Percentiles rank a stretch among this genome's conserved stretches.
phyloP scores from a whole-genome alignment of 495 filamentous ascomycete genomes.

The Trichocladium uniseriatum region DNA sequence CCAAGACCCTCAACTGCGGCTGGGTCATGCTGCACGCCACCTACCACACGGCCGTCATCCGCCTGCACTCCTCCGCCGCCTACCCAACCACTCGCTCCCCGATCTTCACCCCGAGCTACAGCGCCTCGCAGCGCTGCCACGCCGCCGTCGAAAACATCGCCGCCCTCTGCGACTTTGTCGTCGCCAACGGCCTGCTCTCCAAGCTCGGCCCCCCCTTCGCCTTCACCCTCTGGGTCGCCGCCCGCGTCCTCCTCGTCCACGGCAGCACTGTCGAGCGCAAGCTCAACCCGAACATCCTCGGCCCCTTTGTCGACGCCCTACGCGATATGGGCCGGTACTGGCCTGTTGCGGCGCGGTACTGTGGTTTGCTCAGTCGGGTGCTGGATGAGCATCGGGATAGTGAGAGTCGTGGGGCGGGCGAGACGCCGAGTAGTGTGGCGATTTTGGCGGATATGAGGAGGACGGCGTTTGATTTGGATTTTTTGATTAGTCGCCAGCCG shows the following conservation, averaged over 20 bases:
- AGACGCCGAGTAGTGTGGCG: slow-evolving; percentile 69
- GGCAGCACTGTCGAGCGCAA: slow-evolving; percentile 78
- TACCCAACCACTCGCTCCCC: slow-evolving; percentile 80
- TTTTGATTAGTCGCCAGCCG: slow-evolving; percentile 72
- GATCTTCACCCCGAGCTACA: slow-evolving; percentile 78
- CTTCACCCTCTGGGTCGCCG: slow-evolving; percentile 88
- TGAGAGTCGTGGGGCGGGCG: slow-evolving; percentile 61
- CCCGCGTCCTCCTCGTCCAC: slow-evolving; percentile 74
- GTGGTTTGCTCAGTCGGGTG: slow-evolving; percentile 67
- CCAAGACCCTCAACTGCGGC: slow-evolving; percentile 61
- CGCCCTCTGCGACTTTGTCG: slow-evolving; percentile 63
- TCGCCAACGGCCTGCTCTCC: slow-evolving; percentile 59
- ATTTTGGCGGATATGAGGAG: slow-evolving; percentile 86
- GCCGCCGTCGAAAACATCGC: slow-evolving; percentile 76
- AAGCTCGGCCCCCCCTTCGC: slow-evolving; percentile 83
- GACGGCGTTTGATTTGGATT: slow-evolving; percentile 77
- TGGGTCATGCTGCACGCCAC: slow-evolving; percentile 88
- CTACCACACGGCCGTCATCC: slow-evolving; percentile 66
- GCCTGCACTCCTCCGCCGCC: slow-evolving; percentile 83
- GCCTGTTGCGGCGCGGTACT: slow-evolving; percentile 76
- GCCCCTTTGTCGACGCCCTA: slow-evolving; percentile 71
- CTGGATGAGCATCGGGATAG: slow-evolving; percentile 76
- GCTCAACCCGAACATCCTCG: slow-evolving; percentile 58
- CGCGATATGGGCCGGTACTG: slow-evolving; percentile 71
- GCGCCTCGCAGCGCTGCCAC: slow-evolving; percentile 70